Evolutionary conservation across 495 filamentous ascomycete species (phyloP), one percentile per base, ranked within the genome.

Genomic region (Aspergillus cavernicola): DNA sequence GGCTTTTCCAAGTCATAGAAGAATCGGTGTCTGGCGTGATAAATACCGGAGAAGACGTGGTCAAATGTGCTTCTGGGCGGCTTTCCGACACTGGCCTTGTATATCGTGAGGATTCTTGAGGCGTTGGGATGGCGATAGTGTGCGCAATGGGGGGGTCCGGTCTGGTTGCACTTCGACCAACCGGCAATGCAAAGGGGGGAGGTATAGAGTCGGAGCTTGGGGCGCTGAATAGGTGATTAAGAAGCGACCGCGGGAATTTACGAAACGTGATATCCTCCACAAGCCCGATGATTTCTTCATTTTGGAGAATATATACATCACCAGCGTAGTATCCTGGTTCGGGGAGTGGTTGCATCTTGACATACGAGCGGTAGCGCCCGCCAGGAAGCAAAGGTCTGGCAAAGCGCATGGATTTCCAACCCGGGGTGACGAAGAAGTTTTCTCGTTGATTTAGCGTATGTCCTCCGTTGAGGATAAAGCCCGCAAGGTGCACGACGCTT

Each of bases 401-500:
- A 18, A 44, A 29, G 1, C 24, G 41, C 13, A 44, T 16, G 3
- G 41, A 44, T 11, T 28, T 16, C 41, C 41, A 44, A 1, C 41
- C 41, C 12, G 16, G 2, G 0, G 5, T 44, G 3, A 44, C 41
- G 9, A 6, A 44, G 8, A 18, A 1, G 8, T 2, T 31, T 10
- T 29, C 6, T 4, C 0, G 3, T 3, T 16, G 11, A 6, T 44
- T n/a, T 8, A 16, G 26, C 2, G 12, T 22, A 18, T 29, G 11
- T 12, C 13, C 13, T 3, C 11, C 41, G 43, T 76, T 74, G 52
- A 73, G 53, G n/a, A 69, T 54, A 29, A 76, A 67, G 0, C 76
- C 75, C 3, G 66, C 65, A 0, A 80, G 36, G 52, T 78, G 74
- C 0, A 55, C 59, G 9, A 76, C 53, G 19, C 65, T 69, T 41